These are phyloP conservation scores for Lepidium africanum DNA, from an alignment of 345 rosid species.

Conservation along the genomic window DNA sequence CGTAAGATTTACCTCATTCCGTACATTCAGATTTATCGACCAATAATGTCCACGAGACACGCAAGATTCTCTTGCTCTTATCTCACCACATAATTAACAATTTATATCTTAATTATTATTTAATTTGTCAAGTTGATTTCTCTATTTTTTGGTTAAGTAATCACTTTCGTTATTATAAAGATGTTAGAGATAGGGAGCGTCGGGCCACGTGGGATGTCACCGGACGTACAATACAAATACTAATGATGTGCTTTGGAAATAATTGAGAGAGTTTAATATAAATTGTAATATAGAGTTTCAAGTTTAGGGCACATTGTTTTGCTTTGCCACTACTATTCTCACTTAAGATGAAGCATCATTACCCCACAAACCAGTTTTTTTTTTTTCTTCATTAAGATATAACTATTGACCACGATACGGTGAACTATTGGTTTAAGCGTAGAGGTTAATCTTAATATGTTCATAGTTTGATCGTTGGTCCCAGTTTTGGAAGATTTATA, in stretches of 20 bases:
- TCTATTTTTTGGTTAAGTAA: neutral
- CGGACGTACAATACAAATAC: conserved; percentile 26
- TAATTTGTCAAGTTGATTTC: neutral
- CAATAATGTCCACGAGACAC: conserved; percentile 25
- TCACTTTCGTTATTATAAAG: neutral
- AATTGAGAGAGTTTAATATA: conserved; percentile 20
- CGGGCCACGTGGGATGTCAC: conserved; percentile 29
- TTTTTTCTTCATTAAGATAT: neutral
- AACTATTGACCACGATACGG: too few relatives aligned
- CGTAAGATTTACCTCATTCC: conserved; percentile 8
- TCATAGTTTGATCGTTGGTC: too few relatives aligned
- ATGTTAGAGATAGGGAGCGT: conserved; percentile 13
- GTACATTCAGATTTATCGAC: conserved; percentile 11
- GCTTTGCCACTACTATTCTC: conserved; percentile 21
- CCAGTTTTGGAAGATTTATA: too few relatives aligned
- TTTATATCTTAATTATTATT: neutral
- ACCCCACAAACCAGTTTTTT: neutral
- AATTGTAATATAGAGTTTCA: conserved; percentile 6
- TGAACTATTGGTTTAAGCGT: too few relatives aligned
- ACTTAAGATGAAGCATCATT: conserved; percentile 17
- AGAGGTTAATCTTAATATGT: too few relatives aligned
- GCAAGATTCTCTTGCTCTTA: conserved; percentile 23
- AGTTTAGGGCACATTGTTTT: conserved; percentile 23
- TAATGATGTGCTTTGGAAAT: conserved; percentile 12
- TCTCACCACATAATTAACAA: conserved; percentile 12